Base-by-base conservation (phyloP, 2,329 filamentous ascomycete genomes). In the Rosellinia necatrix region DNA sequence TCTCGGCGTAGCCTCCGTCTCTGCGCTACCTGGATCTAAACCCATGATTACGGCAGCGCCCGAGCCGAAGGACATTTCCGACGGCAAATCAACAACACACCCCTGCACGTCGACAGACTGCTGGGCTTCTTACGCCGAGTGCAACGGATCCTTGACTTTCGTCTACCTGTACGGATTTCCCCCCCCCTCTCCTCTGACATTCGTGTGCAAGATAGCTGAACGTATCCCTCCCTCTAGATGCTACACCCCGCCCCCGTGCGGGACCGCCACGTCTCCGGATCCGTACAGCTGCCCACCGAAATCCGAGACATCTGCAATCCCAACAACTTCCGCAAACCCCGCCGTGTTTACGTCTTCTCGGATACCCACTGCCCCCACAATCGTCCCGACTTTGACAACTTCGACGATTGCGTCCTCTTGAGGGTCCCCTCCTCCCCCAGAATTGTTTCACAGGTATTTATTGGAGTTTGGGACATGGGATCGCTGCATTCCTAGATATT, bases 231-330 rank as follows among this genome's bases (percentile, higher is more conserved):
- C 10, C 32, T 10, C 6, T 43, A 63, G 61, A 25, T 63, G 61
- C 42, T 63, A 56, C 47, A 63, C 61, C 2, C 59, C 60, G n/a
- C 59, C 60, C 35, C 60, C 59, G 4, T 63, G 61, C 21, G 61
- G 59, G 3, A 61, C 61, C 3, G 34, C 19, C 4, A 63, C 61
- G 4, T 44, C 44, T 15, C 59, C 59, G 3, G 48, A 51, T 35
- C 43, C 59, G 2, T 60, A 58, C 22, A 42, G 21, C 7, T 63
- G 61, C 21, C 59, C 59, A 19, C 49, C 53, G n/a, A n/a, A n/a
- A n/a, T n/a, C 41, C 32, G 6, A 48, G 24, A 6, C 3, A 38
- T 15, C 24, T 15, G 17, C 6, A 15, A 32, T 24, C 13, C 21
- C 40, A 29, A 30, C 55, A 4, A 42, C 24, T 12, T 24, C 40